A percentile compares a stretch with the other conserved stretches of the same genome.
phyloP scores from a whole-genome alignment of 2,329 filamentous ascomycete species.

The Lasiodiplodia hormozganensis region DNA sequence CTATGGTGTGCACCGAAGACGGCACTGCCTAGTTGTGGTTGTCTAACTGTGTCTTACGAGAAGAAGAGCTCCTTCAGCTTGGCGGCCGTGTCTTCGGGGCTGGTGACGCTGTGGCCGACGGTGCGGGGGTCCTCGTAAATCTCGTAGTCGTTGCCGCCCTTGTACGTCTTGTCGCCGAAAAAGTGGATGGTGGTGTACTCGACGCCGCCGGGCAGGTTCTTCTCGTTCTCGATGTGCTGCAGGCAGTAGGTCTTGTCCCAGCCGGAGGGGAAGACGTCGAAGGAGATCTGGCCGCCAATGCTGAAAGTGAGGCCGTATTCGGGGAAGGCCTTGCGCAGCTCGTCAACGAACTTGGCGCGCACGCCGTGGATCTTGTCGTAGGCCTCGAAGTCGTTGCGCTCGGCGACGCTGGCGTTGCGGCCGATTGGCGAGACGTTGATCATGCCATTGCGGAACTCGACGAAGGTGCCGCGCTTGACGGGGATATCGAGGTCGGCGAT shows the following conservation, averaged over 20 bases:
- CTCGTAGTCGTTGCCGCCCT: conserved; percentile 95
- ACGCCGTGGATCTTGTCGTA: conserved; percentile 82
- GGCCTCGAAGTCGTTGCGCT: conserved; percentile 81
- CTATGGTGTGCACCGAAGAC: no score
- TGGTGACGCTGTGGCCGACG: conserved; percentile 81
- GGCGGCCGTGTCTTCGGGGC: conserved; percentile 81
- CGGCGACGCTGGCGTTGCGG: conserved; percentile 80
- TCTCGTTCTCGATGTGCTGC: conserved; percentile 82
- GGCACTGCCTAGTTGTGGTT: no score
- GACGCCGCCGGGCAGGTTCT: conserved; percentile 68
- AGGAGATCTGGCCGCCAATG: conserved; percentile 96
- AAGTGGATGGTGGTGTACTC: conserved; percentile 91
- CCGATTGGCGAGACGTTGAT: conserved; percentile 85
- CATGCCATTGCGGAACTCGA: conserved; percentile 93
- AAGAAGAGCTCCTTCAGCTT: conserved; percentile 81
- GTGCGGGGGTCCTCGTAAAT: conserved; percentile 85
- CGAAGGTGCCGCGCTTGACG: conserved; percentile 81
- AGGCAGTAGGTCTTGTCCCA: conserved; percentile 99
- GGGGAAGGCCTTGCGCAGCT: conserved; percentile 79
- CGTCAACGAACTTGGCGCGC: conserved; percentile 76
- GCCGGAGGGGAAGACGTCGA: conserved; percentile 94
- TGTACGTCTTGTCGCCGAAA: conserved; percentile 94
- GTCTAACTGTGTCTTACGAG: background rate
- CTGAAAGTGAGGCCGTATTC: conserved; percentile 90
- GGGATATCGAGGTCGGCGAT: conserved; percentile 84